These are phyloP conservation scores for Penicillium fimorum DNA, from an alignment of 495 filamentous ascomycete species.

Conservation along the genomic window DNA sequence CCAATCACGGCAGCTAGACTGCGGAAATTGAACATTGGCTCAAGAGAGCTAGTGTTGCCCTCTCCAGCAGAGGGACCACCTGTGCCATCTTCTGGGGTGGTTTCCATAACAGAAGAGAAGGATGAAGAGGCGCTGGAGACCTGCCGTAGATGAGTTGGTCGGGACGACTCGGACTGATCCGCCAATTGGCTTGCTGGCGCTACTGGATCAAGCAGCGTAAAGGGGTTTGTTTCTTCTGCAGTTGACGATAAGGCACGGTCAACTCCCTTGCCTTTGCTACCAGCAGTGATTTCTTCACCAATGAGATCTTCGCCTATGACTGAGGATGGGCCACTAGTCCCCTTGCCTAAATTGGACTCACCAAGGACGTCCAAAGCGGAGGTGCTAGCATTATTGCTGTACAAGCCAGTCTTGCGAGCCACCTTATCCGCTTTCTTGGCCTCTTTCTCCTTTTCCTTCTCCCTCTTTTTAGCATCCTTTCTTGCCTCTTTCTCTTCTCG, in stretches of 20 bases:
- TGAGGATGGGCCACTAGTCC: slow-evolving; percentile 42
- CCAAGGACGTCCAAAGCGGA: slow-evolving; percentile 36
- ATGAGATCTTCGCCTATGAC: slow-evolving; percentile 13
- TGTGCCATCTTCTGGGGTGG: slow-evolving; percentile 51
- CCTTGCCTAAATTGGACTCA: slow-evolving; percentile 27
- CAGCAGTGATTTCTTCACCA: slow-evolving; percentile 30
- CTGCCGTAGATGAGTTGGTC: slow-evolving; percentile 70
- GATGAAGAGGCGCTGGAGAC: slow-evolving; percentile 82
- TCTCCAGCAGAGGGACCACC: slow-evolving; percentile 35
- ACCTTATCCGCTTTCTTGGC: slow-evolving; percentile 74
- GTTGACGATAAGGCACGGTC: slow-evolving; percentile 51
- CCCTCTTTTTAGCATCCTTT: slow-evolving; percentile 78
- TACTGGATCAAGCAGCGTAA: not conserved
- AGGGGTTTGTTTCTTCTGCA: not conserved
- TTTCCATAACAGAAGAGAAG: slow-evolving; percentile 70
- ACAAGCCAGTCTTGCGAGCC: slow-evolving; percentile 54
- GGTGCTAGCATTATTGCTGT: slow-evolving; percentile 46
- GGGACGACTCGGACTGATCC: slow-evolving; percentile 38
- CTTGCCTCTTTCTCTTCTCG: slow-evolving; percentile 76
- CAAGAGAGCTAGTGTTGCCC: slow-evolving; percentile 56
- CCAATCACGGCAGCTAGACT: slow-evolving; percentile 85
- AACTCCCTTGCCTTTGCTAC: slow-evolving; percentile 78
- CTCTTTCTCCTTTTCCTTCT: slow-evolving; percentile 81
- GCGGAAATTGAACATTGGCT: slow-evolving; percentile 89
- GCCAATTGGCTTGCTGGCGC: slow-evolving; percentile 3